phyloP scores from a whole-genome alignment of 495 filamentous ascomycete species.

The Sphaerosporella brunnea region DNA sequence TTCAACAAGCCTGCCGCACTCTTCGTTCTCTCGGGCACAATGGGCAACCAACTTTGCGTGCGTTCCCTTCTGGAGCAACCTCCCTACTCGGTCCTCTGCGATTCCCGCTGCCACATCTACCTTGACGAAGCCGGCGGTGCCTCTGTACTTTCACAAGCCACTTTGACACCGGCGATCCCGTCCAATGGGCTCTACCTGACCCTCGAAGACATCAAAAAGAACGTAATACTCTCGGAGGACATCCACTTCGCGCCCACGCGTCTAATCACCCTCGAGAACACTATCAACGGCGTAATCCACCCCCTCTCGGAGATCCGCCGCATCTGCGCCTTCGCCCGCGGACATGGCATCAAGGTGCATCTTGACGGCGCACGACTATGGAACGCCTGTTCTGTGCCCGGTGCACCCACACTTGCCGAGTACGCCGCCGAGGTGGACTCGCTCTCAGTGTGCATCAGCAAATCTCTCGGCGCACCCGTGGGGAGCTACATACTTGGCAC shows the following conservation, averaged over 20 bases:
- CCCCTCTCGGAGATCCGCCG: constrained; percentile 49
- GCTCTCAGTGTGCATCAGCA: constrained; percentile 68
- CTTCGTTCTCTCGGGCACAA: constrained; percentile 74
- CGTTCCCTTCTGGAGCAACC: constrained; percentile 50
- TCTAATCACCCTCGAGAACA: constrained; percentile 74
- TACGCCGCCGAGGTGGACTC: constrained; percentile 62
- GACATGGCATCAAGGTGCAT: constrained; percentile 53
- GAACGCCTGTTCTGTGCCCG: constrained; percentile 48
- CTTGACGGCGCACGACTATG: constrained; percentile 74
- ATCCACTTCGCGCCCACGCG: constrained; percentile 53
- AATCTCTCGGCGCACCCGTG: constrained; percentile 76
- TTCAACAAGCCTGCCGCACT: constrained; percentile 55
- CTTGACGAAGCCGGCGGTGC: constrained; percentile 58
- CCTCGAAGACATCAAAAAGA: constrained; percentile 50
- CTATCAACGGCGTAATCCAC: constrained; percentile 59
- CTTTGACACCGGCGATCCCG: constrained; percentile 40
- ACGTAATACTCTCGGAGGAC: constrained; percentile 35
- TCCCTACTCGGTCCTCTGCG: constrained; percentile 52
- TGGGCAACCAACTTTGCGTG: constrained; percentile 69
- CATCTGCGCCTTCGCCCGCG: constrained; percentile 52
- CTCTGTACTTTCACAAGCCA: constrained; percentile 41
- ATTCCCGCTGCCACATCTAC: constrained; percentile 48
- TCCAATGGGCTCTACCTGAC: constrained; percentile 55
- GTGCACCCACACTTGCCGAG: constrained; percentile 36
- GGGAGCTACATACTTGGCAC: constrained; percentile 62